Evolutionary conservation across 2,329 filamentous ascomycete genomes (phyloP).

Genomic region (Lecanoromycetidae sp.): DNA sequence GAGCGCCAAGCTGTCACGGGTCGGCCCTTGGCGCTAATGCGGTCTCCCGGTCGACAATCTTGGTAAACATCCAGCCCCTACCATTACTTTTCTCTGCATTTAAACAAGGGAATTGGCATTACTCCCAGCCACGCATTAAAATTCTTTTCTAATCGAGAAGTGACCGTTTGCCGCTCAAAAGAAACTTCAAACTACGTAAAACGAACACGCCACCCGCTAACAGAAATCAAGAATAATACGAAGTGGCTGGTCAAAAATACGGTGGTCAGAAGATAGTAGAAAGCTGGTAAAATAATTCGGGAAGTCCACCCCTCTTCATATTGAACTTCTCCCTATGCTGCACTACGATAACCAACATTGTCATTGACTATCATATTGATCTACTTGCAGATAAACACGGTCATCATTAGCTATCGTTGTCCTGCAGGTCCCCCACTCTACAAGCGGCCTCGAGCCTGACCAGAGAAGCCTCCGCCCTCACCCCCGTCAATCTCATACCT

Average conservation of each 20-base stretch:
- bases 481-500: neutral
- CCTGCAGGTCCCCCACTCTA: conserved; percentile 2
- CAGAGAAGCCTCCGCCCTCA: neutral
- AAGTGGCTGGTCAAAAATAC: conserved; percentile 7
- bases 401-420: conserved; percentile 6
- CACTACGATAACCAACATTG: neutral
- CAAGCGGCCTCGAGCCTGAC: neutral
- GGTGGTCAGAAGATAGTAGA: neutral
- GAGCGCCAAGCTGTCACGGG: neutral
- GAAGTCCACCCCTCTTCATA: neutral
- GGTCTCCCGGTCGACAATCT: neutral
- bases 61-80: neutral
- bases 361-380: neutral
- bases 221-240: neutral
- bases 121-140: neutral
- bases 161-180: neutral
- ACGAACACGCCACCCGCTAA: conserved; percentile 4
- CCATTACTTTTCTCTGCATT: too few relatives aligned
- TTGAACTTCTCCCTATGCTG: neutral
- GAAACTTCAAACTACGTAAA: neutral
- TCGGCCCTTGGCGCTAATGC: neutral
- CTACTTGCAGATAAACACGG: neutral
- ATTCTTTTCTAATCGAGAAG: neutral
- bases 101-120: too few relatives aligned
- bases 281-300: neutral